phyloP scores from a whole-genome alignment of 2,329 filamentous ascomycete species.

The Beauveria medogensis region DNA sequence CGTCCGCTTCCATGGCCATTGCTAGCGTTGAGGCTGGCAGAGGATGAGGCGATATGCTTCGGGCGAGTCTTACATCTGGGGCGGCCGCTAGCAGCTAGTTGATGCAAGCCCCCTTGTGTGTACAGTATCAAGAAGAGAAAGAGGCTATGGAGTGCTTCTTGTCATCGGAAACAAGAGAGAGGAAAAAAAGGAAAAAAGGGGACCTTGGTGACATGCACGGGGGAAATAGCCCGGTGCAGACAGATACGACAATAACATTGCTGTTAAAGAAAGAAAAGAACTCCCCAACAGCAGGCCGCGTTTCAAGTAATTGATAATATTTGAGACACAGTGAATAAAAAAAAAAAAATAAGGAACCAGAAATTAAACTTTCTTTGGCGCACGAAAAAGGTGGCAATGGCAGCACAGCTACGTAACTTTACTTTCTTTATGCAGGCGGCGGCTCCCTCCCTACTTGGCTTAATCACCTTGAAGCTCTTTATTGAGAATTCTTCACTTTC shows the following conservation, averaged over 20 bases:
- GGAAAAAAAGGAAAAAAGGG: too few species aligned
- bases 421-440: neutral
- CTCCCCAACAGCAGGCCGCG: too few species aligned
- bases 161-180: neutral
- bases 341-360: neutral
- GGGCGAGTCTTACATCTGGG: neutral
- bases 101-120: neutral
- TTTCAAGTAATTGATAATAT: neutral
- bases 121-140: neutral
- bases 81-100: neutral
- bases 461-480: neutral
- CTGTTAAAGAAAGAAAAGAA: too few species aligned
- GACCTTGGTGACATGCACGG: too few species aligned
- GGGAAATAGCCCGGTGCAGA: too few species aligned
- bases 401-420: neutral
- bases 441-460: neutral
- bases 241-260: too few species aligned
- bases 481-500: conserved; percentile 6
- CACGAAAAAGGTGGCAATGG: neutral
- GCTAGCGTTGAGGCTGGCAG: neutral
- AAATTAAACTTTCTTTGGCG: neutral
- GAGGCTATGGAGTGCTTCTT: neutral
- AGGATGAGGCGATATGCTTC: neutral
- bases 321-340: neutral
- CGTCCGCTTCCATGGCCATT: neutral